phyloP scores from a whole-genome alignment of 352 stramenopile species.

The Pythium graminicola region DNA sequence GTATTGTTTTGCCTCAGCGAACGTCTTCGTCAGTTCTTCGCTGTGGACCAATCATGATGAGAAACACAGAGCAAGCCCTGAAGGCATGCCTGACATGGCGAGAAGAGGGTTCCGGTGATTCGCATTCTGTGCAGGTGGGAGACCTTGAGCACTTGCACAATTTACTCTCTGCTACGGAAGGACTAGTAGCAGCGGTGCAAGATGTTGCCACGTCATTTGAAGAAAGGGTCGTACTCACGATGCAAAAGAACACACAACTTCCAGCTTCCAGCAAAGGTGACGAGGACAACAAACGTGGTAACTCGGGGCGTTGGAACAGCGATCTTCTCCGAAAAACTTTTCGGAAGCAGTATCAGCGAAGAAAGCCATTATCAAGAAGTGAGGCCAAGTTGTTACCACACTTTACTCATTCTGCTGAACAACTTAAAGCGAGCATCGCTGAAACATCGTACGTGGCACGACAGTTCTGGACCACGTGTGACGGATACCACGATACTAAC shows the following conservation, averaged over 20 bases:
- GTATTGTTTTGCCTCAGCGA: conserved; percentile 47
- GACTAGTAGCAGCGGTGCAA: conserved; percentile 36
- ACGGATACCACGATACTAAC: not conserved
- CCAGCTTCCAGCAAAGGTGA: not conserved
- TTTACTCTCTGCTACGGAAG: conserved; percentile 32
- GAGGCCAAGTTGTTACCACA: conserved; percentile 58
- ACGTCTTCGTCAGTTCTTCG: conserved; percentile 23
- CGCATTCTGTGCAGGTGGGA: conserved; percentile 20
- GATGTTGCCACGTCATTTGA: conserved; percentile 41
- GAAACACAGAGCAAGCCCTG: conserved; percentile 10
- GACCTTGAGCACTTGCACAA: conserved; percentile 38
- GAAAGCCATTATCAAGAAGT: conserved; percentile 42
- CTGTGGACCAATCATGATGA: conserved; percentile 5
- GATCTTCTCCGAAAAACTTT: conserved; percentile 51
- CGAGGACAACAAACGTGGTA: not conserved
- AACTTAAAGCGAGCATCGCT: conserved; percentile 31
- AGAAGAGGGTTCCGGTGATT: conserved; percentile 2
- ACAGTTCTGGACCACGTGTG: not conserved
- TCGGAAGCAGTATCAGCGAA: conserved; percentile 46
- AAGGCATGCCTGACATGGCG: conserved; percentile 11
- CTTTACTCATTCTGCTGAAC: conserved; percentile 56
- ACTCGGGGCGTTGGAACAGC: conserved; percentile 34
- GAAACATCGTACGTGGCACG: conserved; percentile 18
- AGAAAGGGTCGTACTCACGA: conserved; percentile 58
- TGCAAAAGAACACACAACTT: conserved; percentile 31